Evolutionary conservation across 257 asterid species (phyloP), one percentile per base, ranked within the genome.

Genomic region (Dorcoceras hygrometricum): DNA sequence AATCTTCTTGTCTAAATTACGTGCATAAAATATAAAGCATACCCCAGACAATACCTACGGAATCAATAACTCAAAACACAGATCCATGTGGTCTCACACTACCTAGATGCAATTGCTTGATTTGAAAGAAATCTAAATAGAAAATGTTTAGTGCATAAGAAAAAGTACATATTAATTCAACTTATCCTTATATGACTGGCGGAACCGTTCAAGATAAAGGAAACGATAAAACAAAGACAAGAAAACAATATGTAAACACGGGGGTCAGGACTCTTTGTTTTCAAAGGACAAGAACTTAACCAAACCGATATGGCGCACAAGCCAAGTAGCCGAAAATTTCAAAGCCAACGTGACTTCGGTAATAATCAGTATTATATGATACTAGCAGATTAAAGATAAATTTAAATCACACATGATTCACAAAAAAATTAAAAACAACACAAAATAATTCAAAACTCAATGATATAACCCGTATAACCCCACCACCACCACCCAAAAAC

Each of bases 281-380:
- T 8, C 9, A 59, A 59, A 23, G 20, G 8, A 14, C 39, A 4
- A 10, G 50, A 29, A 28, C 18, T 58, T 50, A 50, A 72, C 63
- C 66, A 23, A 28, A 65, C 9, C 18, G n/a, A 56, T 65, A n/a
- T 39, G 53, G 59, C 25, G 65, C 66, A 24, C 29, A 48, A 71
- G 63, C 22, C 39, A 53, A 77, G 16, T 48, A 36, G 69, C 59
- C 64, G 70, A 63, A 53, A 29, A 34, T 74, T 65, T 69, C 46
- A 69, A 71, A 74, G 57, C 60, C n/a, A 61, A 59, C 28, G 27
- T 2, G 24, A 27, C 8, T 27, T 16, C 6, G 7, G 2, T 36
- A 23, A 16, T 20, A 28, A 59, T 26, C 24, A 7, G 14, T 59
- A 27, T 29, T 59, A 27, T 27, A 18, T 19, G 19, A 61, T 39